Base-by-base conservation (phyloP, 805 yeast genomes). In the Yamadazyma kitorensis region DNA sequence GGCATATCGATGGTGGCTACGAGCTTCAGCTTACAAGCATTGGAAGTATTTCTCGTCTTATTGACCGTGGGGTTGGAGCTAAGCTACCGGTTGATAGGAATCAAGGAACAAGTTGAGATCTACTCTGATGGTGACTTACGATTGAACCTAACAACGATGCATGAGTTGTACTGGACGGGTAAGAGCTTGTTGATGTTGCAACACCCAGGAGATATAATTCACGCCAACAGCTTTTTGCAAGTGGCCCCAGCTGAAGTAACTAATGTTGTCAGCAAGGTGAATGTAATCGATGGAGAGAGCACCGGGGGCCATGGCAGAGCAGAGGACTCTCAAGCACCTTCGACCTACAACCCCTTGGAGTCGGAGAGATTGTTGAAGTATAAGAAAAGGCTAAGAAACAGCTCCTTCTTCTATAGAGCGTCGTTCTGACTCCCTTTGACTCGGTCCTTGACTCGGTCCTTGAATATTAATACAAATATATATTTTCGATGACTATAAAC, bases 121-220 rank as follows among this genome's bases (percentile, higher is more conserved):
- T n/a, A 15, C 11, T 19, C 9, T 15, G n/a, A 15, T 13, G 15
- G 17, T 17, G 27, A 30, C 17, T 15, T 28, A n/a, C 4, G 11
- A 8, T 15, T 34, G 6, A 34, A 34, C n/a, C 7, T 29, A 6
- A 16, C 37, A 5, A 24, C 33, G 3, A 17, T 29, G 3, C 43
- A 39, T 15, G 26, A 34, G 3, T 28, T 39, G 15, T 39, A 17
- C 17, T 39, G 43, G 43, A 34, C 19, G 2, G 20, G 26, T 4
- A 11, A 8, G 10, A 8, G 11, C 10, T 20, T 20, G 11, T 20
- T 11, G 23, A 8, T 20, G 10, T 8, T 20, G 11, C 23, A 20
- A 11, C 10, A 20, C 11, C 23, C 23, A 20, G n/a, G n/a, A n/a
- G n/a, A n/a, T n/a, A n/a, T n/a, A n/a, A n/a, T n/a, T n/a, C n/a